phyloP scores from a whole-genome alignment of 768 basidiomycete species.

The Kwoniella mangroviensis region DNA sequence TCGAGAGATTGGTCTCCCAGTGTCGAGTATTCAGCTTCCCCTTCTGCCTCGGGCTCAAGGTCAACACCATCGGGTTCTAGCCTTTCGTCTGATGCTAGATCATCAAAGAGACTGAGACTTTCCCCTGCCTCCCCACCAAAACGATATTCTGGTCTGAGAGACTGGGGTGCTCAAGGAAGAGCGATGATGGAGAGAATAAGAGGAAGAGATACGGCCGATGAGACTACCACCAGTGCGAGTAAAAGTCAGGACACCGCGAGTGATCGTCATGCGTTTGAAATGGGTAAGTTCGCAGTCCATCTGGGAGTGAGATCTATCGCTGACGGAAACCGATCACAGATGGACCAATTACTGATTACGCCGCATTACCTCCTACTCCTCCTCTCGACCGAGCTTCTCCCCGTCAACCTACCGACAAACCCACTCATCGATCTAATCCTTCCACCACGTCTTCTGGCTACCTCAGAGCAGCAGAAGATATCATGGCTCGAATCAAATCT shows the following conservation, averaged over 20 bases:
- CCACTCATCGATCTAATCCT: conserved; percentile 49
- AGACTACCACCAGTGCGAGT: conserved; percentile 39
- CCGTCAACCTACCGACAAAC: conserved; percentile 13
- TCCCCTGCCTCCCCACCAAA: conserved; percentile 38
- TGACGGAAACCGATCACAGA: conserved; percentile 3
- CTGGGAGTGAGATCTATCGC: no score
- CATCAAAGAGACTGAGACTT: conserved; percentile 41
- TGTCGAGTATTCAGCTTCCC: conserved; percentile 21
- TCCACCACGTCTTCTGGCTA: conserved; percentile 60
- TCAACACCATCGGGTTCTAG: conserved; percentile 25
- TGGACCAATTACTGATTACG: conserved; percentile 33
- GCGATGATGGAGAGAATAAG: conserved; percentile 53
- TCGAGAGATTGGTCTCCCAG: conserved; percentile 31
- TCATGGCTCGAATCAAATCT: conserved; percentile 82
- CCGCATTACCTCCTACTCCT: conserved; percentile 40
- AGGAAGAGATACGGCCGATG: conserved; percentile 40
- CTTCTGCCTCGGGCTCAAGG: conserved; percentile 21
- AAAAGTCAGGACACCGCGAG: conserved; percentile 21
- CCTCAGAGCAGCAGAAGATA: conserved; percentile 73
- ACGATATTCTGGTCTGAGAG: conserved; percentile 22
- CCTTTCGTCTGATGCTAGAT: conserved; percentile 28
- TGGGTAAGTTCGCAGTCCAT: conserved; percentile 22
- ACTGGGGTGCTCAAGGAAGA: conserved; percentile 54
- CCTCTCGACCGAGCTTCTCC: conserved; percentile 21
- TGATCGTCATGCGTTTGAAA: conserved; percentile 1